Evolutionary conservation across 2,329 filamentous ascomycete species (phyloP).

Genomic region (Metarhizium sp.): DNA sequence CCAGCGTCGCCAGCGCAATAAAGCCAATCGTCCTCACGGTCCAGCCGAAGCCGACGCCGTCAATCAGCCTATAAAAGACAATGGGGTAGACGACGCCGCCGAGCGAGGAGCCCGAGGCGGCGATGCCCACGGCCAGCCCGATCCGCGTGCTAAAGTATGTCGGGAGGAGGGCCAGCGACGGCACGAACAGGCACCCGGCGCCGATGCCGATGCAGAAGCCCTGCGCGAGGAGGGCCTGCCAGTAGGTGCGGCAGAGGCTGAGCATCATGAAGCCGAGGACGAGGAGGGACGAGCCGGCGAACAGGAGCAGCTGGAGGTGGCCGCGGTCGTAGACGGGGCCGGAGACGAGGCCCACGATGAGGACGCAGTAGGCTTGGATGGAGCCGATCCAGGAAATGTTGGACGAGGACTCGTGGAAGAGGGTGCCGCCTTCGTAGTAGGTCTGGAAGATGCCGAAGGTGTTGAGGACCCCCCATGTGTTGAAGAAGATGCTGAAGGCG

Average conservation of each 20-base stretch:
- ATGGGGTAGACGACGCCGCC: conserved; percentile 26
- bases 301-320: conserved; percentile 30
- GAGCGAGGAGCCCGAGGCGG: conserved; percentile 20
- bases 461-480: conserved; percentile 38
- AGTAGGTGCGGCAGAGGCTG: conserved; percentile 27
- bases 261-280: conserved; percentile 38
- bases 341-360: conserved; percentile 17
- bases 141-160: conserved; percentile 21
- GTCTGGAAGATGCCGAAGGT: conserved; percentile 46
- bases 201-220: conserved; percentile 36
- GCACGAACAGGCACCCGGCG: conserved; percentile 29
- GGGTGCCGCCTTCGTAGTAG: conserved; percentile 35
- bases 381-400: conserved; percentile 32
- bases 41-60: conserved; percentile 19
- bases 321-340: conserved; percentile 40
- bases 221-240: conserved; percentile 35
- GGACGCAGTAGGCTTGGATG: conserved; percentile 36
- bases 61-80: conserved; percentile 13
- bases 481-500: conserved; percentile 44
- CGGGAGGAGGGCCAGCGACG: conserved; percentile 22
- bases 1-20: conserved; percentile 20
- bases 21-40: conserved; percentile 19
- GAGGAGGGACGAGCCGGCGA: conserved; percentile 29
- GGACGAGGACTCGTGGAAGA: conserved; percentile 20
- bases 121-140: conserved; percentile 23